These are phyloP conservation scores for Litchi chinensis DNA, from an alignment of 345 rosid genomes.

Conservation along the genomic window DNA sequence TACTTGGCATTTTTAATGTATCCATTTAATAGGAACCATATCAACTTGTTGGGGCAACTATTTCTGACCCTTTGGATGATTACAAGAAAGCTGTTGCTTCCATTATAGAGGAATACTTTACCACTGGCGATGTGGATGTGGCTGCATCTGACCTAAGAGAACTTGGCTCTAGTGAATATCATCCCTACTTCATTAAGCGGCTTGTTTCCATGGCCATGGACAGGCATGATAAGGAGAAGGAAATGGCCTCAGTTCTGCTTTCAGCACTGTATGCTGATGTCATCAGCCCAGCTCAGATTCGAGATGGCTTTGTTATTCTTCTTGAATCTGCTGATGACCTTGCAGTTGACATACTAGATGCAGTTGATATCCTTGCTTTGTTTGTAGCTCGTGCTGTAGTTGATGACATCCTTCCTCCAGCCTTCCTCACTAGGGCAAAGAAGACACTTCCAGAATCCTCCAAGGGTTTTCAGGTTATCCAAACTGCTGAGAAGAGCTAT, in stretches of 20 bases:
- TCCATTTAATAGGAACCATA: constrained; percentile 68
- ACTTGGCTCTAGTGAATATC: constrained; percentile 87
- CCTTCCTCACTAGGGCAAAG: constrained; percentile 79
- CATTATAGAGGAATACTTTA: constrained; percentile 86
- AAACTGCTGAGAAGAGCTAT: constrained; percentile 88
- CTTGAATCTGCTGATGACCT: constrained; percentile 95
- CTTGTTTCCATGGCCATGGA: constrained; percentile 99
- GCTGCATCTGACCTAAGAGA: constrained; percentile 97
- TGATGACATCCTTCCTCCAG: constrained; percentile 94
- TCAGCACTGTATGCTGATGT: constrained; percentile 94
- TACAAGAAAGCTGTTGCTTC: constrained; percentile 89
- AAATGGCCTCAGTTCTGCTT: constrained; percentile 95
- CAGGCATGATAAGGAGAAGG: constrained; percentile 98
- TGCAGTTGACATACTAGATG: constrained; percentile 86
- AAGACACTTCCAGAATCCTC: constrained; percentile 75
- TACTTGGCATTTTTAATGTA: constrained; percentile 3
- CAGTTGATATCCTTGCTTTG: constrained; percentile 93
- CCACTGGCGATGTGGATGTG: constrained; percentile 84
- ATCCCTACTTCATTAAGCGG: constrained; percentile 87
- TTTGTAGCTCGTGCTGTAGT: constrained; percentile 93
- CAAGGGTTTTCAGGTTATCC: constrained; percentile 78
- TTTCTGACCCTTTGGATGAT: constrained; percentile 90
- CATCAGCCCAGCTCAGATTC: constrained; percentile 79
- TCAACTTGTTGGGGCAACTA: constrained; percentile 76
- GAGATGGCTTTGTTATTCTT: constrained; percentile 96